phyloP scores from a whole-genome alignment of 495 filamentous ascomycete genomes.

The Xylaria palmicola region DNA sequence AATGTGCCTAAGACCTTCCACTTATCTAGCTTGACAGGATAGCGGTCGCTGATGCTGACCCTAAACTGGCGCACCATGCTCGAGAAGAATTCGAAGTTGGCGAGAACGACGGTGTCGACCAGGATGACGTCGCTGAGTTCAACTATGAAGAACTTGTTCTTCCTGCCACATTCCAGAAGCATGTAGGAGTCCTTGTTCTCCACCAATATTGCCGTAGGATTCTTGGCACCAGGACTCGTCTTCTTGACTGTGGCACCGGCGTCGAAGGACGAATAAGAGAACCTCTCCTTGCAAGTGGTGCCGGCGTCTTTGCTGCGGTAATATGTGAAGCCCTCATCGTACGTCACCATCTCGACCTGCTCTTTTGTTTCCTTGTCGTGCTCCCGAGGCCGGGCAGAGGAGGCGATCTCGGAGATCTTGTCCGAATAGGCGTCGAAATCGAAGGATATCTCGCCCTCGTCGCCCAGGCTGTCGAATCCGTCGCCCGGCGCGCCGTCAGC shows the following conservation, averaged over 20 bases:
- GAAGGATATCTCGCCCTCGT: slow-evolving; percentile 87
- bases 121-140: slow-evolving; percentile 88
- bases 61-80: slow-evolving; percentile 90
- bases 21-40: slow-evolving; percentile 86
- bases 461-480: slow-evolving; percentile 53
- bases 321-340: slow-evolving; percentile 48
- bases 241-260: slow-evolving; percentile 93
- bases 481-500: slow-evolving; percentile 31
- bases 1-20: slow-evolving; percentile 90
- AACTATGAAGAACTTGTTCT: slow-evolving; percentile 92
- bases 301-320: slow-evolving; percentile 86
- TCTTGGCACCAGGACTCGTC: slow-evolving; percentile 79
- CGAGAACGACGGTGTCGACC: slow-evolving; percentile 91
- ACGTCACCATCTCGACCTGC: slow-evolving; percentile 42
- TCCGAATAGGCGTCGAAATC: slow-evolving; percentile 69
- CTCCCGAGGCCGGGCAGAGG: slow-evolving; percentile 34
- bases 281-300: slow-evolving; percentile 84
- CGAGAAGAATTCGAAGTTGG: slow-evolving; percentile 98
- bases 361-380: slow-evolving; percentile 44
- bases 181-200: slow-evolving; percentile 99
- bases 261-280: slow-evolving; percentile 96
- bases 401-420: slow-evolving; percentile 39
- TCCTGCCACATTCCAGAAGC: slow-evolving; percentile 82
- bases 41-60: slow-evolving; percentile 87
- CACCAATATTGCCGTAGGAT: slow-evolving; percentile 79